These are phyloP conservation scores for Boletellus emodensis DNA, from an alignment of 768 basidiomycete genomes.

Conservation along the genomic window DNA sequence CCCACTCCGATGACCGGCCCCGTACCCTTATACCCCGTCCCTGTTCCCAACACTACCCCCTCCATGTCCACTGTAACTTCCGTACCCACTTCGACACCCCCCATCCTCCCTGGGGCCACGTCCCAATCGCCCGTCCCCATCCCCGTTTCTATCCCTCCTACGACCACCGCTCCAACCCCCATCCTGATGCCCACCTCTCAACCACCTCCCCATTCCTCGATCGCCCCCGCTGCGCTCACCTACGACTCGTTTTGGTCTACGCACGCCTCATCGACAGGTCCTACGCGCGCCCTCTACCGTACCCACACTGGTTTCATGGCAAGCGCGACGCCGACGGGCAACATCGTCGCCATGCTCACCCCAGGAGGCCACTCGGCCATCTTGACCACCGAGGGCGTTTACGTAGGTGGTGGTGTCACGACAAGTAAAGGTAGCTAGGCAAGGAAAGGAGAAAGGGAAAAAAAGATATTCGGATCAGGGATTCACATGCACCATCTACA, in stretches of 20 bases:
- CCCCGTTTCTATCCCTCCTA: no score
- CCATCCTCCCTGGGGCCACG: not conserved
- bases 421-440: not conserved
- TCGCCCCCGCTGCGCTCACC: conserved; percentile 37
- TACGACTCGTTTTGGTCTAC: conserved; percentile 66
- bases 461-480: no score
- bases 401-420: conserved; percentile 22
- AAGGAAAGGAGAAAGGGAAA: no score
- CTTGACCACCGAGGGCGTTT: conserved; percentile 32
- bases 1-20: not conserved
- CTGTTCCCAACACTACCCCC: not conserved
- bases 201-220: not conserved
- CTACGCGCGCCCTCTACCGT: conserved; percentile 28
- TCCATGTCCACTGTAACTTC: no score
- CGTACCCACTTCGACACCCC: not conserved
- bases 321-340: conserved; percentile 23
- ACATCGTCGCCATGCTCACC: conserved; percentile 31
- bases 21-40: not conserved
- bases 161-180: not conserved
- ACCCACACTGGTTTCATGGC: conserved; percentile 29
- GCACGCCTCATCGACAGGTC: conserved; percentile 34
- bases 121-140: not conserved
- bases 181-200: conserved; percentile 4
- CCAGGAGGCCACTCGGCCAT: conserved; percentile 29
- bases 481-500: no score